Evolutionary conservation across 768 basidiomycete genomes (phyloP), one percentile per base, ranked within the genome.

Genomic region (Agrocybe praecox): DNA sequence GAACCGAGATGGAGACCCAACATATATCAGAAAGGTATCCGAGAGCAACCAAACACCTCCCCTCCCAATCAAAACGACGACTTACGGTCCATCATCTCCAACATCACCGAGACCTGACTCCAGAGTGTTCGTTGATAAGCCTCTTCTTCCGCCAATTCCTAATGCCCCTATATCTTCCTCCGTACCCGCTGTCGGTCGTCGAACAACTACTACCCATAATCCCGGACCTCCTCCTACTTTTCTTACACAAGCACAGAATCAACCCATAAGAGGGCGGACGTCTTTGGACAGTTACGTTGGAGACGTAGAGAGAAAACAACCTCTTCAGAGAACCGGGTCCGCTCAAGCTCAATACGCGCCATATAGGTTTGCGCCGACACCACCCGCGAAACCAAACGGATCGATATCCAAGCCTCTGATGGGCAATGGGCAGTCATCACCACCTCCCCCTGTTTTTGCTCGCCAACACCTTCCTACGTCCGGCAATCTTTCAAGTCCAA

Each of bases 81-180:
- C 33, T 33, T 29, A 50, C 55, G 19, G 40, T 33, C 45, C 51
- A 40, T 40, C 36, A 40, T 40, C 36, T 6, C 36, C 36, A 40
- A 40, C 54, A 46, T 46, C 56, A 55, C 52, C 61, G 32, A 46
- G 56, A 24, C 56, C 62, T 50, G 60, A 52, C 54, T 59, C 62
- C 40, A 57, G 46, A 49, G 56, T 44, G 52, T 60, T 47, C 14
- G 55, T 64, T 11, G 69, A 73, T 49, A 73, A 71, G 61, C 71
- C 69, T 12, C 64, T 71, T 43, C 69, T 67, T 42, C 53, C 65
- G 17, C 67, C 65, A 23, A 26, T 44, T 22, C 46, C 53, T 21
- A 53, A 60, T 44, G 59, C 60, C 24, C 57, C 60, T 44, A 53
- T 55, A 43, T 24, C 48, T 48, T 46, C 56, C 59, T 48, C 62